phyloP scores from a whole-genome alignment of 495 filamentous ascomycete species.

The Annulohypoxylon nitens region DNA sequence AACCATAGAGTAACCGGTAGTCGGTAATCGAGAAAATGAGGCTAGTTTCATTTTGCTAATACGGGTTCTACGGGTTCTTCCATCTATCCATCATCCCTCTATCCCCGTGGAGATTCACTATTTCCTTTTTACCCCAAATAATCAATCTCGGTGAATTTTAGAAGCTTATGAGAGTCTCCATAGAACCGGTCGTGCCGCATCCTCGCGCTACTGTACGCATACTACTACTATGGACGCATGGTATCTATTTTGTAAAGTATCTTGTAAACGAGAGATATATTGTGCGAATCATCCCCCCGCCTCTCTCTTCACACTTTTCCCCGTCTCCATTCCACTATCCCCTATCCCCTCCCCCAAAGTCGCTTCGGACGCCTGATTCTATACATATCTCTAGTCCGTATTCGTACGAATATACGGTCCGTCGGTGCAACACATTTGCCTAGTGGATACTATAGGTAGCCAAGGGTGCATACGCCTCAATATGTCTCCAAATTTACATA shows the following conservation, averaged over 20 bases:
- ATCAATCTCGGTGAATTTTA: conserved; percentile 27
- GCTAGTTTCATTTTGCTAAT: neutral
- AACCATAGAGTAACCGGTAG: neutral
- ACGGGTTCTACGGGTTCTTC: neutral
- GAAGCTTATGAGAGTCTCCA: conserved; percentile 20
- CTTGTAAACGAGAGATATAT: conserved; percentile 25
- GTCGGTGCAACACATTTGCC: neutral
- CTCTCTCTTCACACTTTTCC: conserved; percentile 7
- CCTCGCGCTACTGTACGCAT: conserved; percentile 19
- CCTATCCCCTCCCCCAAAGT: neutral
- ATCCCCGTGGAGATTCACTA: neutral
- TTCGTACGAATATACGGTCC: conserved; percentile 8
- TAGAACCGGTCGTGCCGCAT: conserved; percentile 39
- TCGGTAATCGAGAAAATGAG: neutral
- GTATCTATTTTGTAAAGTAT: neutral
- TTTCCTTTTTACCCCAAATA: conserved; percentile 13
- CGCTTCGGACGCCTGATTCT: neutral
- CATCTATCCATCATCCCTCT: neutral
- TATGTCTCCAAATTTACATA: conserved; percentile 16
- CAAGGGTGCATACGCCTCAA: conserved; percentile 29
- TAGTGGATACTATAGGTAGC: conserved; percentile 27
- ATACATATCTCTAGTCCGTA: conserved; percentile 19
- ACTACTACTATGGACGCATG: too few species aligned
- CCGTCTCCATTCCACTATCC: neutral
- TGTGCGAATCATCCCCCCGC: conserved; percentile 25